Evolutionary conservation across 2,329 filamentous ascomycete genomes (phyloP).

Genomic region (Aspergillus fumigatus): DNA sequence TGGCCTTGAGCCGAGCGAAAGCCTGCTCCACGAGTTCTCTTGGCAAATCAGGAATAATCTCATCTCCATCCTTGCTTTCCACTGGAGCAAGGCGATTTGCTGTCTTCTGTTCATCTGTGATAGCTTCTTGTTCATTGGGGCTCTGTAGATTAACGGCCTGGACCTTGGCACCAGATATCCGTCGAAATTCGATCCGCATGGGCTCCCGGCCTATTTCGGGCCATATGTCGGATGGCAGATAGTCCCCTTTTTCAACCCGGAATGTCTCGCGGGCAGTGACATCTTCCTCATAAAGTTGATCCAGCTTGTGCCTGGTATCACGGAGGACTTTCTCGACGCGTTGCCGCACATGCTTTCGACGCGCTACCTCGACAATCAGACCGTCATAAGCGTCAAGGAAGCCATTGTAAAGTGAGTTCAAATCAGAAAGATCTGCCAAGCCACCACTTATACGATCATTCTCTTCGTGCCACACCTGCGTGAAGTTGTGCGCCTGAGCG

Average conservation of each 20-base stretch:
- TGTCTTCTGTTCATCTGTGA: constrained; percentile 5
- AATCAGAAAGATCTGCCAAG: constrained; percentile 69
- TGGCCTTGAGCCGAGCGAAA: constrained; percentile 35
- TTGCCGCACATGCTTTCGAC: constrained; percentile 67
- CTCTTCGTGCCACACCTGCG: constrained; percentile 66
- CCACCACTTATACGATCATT: constrained; percentile 63
- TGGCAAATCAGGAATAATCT: constrained; percentile 41
- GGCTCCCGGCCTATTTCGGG: constrained; percentile 61
- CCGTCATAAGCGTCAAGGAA: constrained; percentile 82
- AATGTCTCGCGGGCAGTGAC: constrained; percentile 70
- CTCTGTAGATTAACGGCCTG: constrained; percentile 17
- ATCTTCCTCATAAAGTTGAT: constrained; percentile 71
- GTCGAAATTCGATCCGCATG: constrained; percentile 43
- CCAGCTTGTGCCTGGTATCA: constrained; percentile 72
- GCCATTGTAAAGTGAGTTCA: constrained; percentile 79
- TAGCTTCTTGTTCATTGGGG: constrained; percentile 5
- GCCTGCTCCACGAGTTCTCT: constrained; percentile 41
- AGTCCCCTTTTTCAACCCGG: constrained; percentile 76
- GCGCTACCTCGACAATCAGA: constrained; percentile 75
- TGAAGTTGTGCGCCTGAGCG: constrained; percentile 44
- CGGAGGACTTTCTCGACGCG: constrained; percentile 69
- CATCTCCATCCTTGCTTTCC: constrained; percentile 21
- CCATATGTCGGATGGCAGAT: constrained; percentile 84
- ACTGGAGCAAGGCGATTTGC: constrained; percentile 3
- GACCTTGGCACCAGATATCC: constrained; percentile 32